Base-by-base conservation (phyloP, 2,329 filamentous ascomycete genomes). In the Aspergillus ruber region DNA sequence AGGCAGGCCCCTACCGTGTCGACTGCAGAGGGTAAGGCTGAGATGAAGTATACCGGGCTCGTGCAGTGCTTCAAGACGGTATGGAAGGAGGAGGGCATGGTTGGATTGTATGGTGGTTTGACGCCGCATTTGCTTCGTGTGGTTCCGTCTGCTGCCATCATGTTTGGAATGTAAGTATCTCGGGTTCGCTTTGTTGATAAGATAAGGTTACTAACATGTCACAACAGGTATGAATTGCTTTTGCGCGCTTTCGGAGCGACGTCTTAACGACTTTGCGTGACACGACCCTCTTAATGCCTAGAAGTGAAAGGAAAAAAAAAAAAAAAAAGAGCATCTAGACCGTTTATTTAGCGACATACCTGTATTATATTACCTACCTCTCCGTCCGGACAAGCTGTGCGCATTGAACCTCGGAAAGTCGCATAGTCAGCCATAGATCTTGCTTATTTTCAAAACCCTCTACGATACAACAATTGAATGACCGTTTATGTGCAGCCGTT, bases 91-190 rank as follows among this genome's bases (percentile, higher is more conserved):
- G 91, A 96, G 67, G 89, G 90, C 42, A 77, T 95, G 68, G 81
- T 84, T 42, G 87, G 85, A 27, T 75, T 97, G 52, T 97, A 96
- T 64, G 90, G 91, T 47, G 90, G 90, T 15, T 76, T 97, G 61
- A 94, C 90, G 12, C 90, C 91, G 42, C 91, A 97, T 65, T 81
- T 97, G 60, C 81, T 96, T 69, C 80, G 90, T 52, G 90, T 90
- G 6, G 90, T 96, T 5, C 91, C 91, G 1, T 93, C 87, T 57
- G 90, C 91, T 6, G 90, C 88, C 56, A 95, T 97, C 67, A 96
- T 95, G 87, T 95, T 96, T 67, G 90, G 89, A 69, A 93, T 93
- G 75, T 95, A 76, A 63, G 62, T 55, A 29, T 44, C 48, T 17
- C 45, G 33, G 15, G 33, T 36, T 29, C 17, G 33, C 32, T 47